Conservation (phyloP, 1,284 basidiomycete genomes). For the Amylostereum areolatum region DNA sequence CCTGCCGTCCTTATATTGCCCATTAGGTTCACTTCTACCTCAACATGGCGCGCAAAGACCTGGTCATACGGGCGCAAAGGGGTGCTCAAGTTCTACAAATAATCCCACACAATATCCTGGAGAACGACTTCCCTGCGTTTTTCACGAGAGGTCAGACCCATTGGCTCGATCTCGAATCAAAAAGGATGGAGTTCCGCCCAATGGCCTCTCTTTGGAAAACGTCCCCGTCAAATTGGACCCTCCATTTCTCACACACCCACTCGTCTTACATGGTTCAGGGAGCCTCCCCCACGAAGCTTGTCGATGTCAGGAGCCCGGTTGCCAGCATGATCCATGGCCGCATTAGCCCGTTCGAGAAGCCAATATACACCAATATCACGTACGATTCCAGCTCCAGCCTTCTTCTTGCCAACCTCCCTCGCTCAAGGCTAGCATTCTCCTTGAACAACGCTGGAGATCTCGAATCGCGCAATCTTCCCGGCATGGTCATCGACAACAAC, state of each 20-base stretch:
- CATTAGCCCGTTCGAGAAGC: too few species aligned
- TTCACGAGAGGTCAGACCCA: conserved; percentile 29
- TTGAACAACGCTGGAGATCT: conserved; percentile 19
- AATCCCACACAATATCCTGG: conserved; percentile 26
- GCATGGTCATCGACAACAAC: conserved; percentile 23
- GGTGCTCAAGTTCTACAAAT: background rate
- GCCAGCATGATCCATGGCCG: too few species aligned
- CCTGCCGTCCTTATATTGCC: too few species aligned
- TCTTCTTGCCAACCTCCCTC: conserved; percentile 18
- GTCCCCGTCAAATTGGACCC: conserved; percentile 19
- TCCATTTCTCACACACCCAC: conserved; percentile 4
- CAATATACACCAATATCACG: too few species aligned
- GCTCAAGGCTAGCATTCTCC: conserved; percentile 33
- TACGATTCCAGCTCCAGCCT: too few species aligned
- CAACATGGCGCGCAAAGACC: too few species aligned
- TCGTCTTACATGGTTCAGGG: too few species aligned
- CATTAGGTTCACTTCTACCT: too few species aligned
- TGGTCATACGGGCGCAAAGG: conserved; percentile 1
- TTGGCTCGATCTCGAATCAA: conserved; percentile 30
- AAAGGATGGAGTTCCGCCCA: conserved; percentile 33
- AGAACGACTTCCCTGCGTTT: conserved; percentile 28
- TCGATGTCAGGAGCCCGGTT: too few species aligned
- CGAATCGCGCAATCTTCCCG: conserved; percentile 29
- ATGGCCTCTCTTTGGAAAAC: conserved; percentile 17
- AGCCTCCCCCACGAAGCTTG: too few species aligned